These are phyloP conservation scores for Bonia amplexicaulis DNA, from an alignment of 176 grass and related monocot species.

Conservation along the genomic window DNA sequence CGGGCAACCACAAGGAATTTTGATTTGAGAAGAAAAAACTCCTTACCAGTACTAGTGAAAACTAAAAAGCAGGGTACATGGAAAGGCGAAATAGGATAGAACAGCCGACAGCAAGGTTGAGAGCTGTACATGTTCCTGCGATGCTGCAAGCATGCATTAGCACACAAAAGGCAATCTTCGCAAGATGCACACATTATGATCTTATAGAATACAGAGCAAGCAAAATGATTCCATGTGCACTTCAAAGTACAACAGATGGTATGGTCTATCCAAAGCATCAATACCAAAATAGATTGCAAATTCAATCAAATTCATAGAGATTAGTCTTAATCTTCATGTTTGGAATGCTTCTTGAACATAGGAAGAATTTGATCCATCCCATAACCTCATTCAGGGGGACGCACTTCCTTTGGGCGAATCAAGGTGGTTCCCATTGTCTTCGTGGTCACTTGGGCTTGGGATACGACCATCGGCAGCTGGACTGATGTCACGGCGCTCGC, in stretches of 20 bases:
- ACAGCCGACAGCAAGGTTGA: neutral
- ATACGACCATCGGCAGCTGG: conserved; percentile 62
- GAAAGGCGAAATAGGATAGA: neutral
- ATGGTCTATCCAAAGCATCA: conserved; percentile 7
- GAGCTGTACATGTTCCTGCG: neutral
- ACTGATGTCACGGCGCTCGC: conserved; percentile 21
- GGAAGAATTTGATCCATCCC: neutral
- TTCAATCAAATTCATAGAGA: neutral
- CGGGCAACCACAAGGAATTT: neutral
- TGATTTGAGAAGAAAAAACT: neutral
- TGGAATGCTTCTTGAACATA: neutral
- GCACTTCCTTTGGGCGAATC: conserved; percentile 41
- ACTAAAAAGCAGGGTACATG: neutral
- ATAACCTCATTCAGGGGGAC: conserved; percentile 9
- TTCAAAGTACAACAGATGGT: conserved; percentile 1
- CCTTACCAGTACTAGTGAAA: neutral
- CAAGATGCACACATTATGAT: neutral
- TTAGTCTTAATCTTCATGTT: neutral
- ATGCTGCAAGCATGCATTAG: neutral
- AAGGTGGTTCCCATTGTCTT: conserved; percentile 31
- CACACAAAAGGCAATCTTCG: neutral
- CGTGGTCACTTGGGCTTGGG: conserved; percentile 51
- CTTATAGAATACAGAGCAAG: neutral
- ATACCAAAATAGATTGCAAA: neutral
- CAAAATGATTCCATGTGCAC: conserved; percentile 19